Percentiles rank a stretch among this genome's conserved stretches.
phyloP scores from a whole-genome alignment of 1,284 basidiomycete genomes.

The Agroathelia rolfsii region DNA sequence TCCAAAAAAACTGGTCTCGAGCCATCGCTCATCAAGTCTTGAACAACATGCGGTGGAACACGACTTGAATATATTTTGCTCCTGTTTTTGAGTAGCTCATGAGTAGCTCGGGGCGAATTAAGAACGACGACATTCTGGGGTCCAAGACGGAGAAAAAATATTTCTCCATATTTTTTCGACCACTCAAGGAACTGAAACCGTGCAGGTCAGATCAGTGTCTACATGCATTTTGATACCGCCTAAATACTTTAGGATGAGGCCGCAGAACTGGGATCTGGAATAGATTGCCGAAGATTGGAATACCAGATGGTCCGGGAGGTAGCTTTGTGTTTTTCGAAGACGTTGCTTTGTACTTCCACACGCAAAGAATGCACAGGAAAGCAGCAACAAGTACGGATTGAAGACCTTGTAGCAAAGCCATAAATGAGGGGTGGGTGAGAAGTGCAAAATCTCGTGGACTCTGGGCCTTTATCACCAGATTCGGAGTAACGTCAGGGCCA shows the following conservation, averaged over 20 bases:
- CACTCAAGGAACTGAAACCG: constrained; percentile 19
- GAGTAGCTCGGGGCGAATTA: constrained; percentile 22
- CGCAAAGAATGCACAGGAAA: too few species aligned
- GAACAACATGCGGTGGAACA: constrained; percentile 19
- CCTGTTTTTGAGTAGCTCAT: constrained; percentile 23
- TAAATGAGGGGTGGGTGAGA: too few species aligned
- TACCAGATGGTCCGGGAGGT: constrained; percentile 14
- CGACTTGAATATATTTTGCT: constrained; percentile 19
- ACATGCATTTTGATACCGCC: too few species aligned
- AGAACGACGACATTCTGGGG: constrained; percentile 22
- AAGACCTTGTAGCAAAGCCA: too few species aligned
- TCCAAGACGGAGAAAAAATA: constrained; percentile 19
- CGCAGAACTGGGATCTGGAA: constrained; percentile 13
- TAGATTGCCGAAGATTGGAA: constrained; percentile 15
- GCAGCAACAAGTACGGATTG: too few species aligned
- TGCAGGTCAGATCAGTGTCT: too few species aligned
- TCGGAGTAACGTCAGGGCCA: too few species aligned
- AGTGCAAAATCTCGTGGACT: too few species aligned
- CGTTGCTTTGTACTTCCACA: too few species aligned
- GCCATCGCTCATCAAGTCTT: constrained; percentile 21
- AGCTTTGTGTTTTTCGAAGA: constrained; percentile 10
- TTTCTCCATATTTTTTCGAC: constrained; percentile 20
- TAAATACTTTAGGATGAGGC: constrained; percentile 14
- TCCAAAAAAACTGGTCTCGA: constrained; percentile 20
- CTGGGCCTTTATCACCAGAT: too few species aligned